These are phyloP conservation scores for Mimosa pudica DNA, from an alignment of 306 rosid species.

Conservation along the genomic window DNA sequence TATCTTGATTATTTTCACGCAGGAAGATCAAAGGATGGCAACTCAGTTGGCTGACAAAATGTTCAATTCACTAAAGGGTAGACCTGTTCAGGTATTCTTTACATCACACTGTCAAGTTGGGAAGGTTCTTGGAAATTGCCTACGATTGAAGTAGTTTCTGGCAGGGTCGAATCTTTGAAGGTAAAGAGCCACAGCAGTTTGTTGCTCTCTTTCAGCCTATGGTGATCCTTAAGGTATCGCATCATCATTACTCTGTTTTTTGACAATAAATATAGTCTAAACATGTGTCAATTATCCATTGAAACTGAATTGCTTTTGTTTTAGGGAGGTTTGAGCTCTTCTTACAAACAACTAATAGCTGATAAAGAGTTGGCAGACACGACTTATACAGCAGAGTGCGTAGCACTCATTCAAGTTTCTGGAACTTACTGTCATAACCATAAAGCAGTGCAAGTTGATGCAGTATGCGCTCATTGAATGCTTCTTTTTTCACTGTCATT, in stretches of 20 bases:
- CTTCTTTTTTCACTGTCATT: conserved; percentile 15
- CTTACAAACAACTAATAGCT: conserved; percentile 58
- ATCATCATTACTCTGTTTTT: conserved; percentile 22
- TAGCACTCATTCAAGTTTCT: conserved; percentile 74
- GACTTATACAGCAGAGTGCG: conserved; percentile 68
- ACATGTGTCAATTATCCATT: conserved; percentile 15
- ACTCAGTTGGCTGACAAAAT: conserved; percentile 65
- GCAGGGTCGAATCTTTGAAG: conserved; percentile 87
- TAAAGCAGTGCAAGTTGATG: conserved; percentile 84
- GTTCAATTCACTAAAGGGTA: conserved; percentile 81
- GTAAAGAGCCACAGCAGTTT: conserved; percentile 90
- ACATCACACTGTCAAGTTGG: conserved; percentile 34
- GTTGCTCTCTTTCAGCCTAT: conserved; percentile 91
- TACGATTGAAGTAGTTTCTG: conserved; percentile 42
- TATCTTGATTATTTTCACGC: conserved; percentile 31
- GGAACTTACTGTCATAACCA: conserved; percentile 74
- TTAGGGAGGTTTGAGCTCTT: conserved; percentile 95
- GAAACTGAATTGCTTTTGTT: conserved; percentile 35
- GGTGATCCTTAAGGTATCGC: conserved; percentile 82
- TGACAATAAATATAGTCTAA: conserved; percentile 15
- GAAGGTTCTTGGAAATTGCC: conserved; percentile 31
- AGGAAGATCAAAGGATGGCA: conserved; percentile 82
- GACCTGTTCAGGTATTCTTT: conserved; percentile 87
- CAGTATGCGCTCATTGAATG: conserved; percentile 54
- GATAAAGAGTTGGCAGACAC: conserved; percentile 73